Evolutionary conservation across 2,329 filamentous ascomycete genomes (phyloP), one percentile per base, ranked within the genome.

Genomic region (Lomentospora prolificans): DNA sequence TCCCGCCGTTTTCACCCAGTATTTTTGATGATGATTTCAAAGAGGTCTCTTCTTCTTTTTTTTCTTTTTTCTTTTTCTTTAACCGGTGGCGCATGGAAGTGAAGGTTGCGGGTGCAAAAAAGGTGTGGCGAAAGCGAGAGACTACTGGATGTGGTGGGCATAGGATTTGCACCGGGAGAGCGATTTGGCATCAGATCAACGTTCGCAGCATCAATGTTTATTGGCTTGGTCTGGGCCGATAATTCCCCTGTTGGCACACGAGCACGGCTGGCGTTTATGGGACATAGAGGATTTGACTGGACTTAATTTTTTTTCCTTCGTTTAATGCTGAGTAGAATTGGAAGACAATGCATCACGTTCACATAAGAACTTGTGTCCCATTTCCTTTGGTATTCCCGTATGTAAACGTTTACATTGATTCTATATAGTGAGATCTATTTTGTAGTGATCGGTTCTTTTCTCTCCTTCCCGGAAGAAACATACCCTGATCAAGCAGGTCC

Each of bases 231-330:
- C 17, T 25, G 12, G 44, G n/a, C 44, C 24, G 17, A 48, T 48
- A 14, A 44, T 22, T 54, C 36, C 17, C 14, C 25, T 54, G 52
- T 44, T 41, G 52, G 36, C 24, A 28, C 33, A 46, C 8, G 39
- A 55, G 41, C 53, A 55, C 39, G 27, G 39, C 25, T 55, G 53
- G 53, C 53, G 53, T 55, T 54, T 33, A 19, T n/a, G 12, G 53
- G 53, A 50, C 41, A 55, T 48, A 50, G 53, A 50, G 39, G 39
- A 22, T 30, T 19, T 33, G 30, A 48, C 8, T 24, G 41, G 41
- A 50, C 33, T 52, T 36, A 24, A 33, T 52, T 33, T 22, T 30
- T 54, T 7, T 46, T 17, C 24, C 46, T 25, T n/a, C 28, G 7
- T 33, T 33, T 33, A 33, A 33, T 12, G 30, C 30, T 33, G 6